Evolutionary conservation across 176 grass and related monocot species (phyloP), one percentile per base, ranked within the genome.

Genomic region (Carex scoparia): DNA sequence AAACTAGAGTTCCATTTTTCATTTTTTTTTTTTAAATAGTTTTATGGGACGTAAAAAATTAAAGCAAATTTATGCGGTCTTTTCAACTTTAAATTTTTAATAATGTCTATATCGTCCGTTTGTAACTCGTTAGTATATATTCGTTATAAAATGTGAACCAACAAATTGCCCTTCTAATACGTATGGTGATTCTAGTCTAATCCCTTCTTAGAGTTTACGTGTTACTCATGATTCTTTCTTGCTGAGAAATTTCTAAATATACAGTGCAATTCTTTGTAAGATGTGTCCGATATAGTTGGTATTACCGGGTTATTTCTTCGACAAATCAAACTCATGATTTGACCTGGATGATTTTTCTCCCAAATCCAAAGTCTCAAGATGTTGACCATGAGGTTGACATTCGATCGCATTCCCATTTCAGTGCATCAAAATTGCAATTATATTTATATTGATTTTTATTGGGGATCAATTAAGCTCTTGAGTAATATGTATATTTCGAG

Each of bases 251-350:
- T 66, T 51, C 38, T 65, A 28, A 53, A 10, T 69, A 44, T 69
- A 37, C 12, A 66, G 38, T 40, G 28, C 44, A 83, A 28, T 48
- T 35, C 49, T 7, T 51, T 7, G 7, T 4, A 33, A 53, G 49
- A 35, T 57, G 30, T 31, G 51, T 35, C 33, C 73, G 14, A 55
- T 31, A 12, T 77, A 32, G 49, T 55, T 57, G 72, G 27, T 78
- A 27, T 79, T 79, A 57, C 69, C 48, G 58, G 74, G 53, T 69
- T 46, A 83, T 83, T 83, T 83, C 65, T 66, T 54, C 61, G 3
- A 18, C 46, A 38, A 10, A 33, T 69, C 81, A 68, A 10, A 83
- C n/a, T 83, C 81, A 69, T 68, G 35, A 67, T 53, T 19, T 16
- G 9, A 19, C 62, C 15, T 12, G 7, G 19, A 55, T 67, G 23